Base-by-base conservation (phyloP, 768 basidiomycete species). In the button mushroom (Agaricus bisporus) region DNA sequence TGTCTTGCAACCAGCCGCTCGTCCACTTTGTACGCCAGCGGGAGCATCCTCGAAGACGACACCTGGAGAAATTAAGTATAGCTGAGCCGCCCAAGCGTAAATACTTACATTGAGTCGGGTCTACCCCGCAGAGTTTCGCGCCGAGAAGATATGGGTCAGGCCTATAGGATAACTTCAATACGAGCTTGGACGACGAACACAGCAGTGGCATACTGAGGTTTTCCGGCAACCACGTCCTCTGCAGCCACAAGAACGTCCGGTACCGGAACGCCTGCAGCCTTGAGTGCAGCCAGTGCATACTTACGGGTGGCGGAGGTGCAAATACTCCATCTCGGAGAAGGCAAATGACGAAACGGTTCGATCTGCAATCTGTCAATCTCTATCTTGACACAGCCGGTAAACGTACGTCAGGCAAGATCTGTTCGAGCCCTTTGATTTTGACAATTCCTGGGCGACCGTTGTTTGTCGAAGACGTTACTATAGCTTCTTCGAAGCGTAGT, bases 41-140 rank as follows among this genome's bases (percentile, higher is more conserved):
- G 93, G 93, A 2, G 95, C 91, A 69, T 98, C 95, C 65, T 95
- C 93, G 29, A 98, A 79, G 14, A 97, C 95, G 44, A 95, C 73
- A 60, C 86, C 88, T 85, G 49, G 4, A 37, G 49, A 47, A 43
- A 49, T 36, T 22, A 35, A 43, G 25, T 55, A 12, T 32, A 39
- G 11, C 37, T 41, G 17, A 51, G 17, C 22, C 5, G 3, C 42
- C 5, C 54, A 44, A 54, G 6, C 7, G 41, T 15, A 38, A n/a
- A 28, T 9, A 64, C 77, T 51, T 51, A 82, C 87, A 91, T 49
- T 80, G 79, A 52, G 74, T 68, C 11, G 86, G 79, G 42, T 80
- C 74, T 18, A 86, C 81, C 2, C 80, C 78, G 59, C 86, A 84
- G 56, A 74, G 74, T 64, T 85, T 70, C 18, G 94, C 92, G 9